Evolutionary conservation across 1,139 yeast species (phyloP).

Genomic region (Blastobotrys buckinghamii): DNA sequence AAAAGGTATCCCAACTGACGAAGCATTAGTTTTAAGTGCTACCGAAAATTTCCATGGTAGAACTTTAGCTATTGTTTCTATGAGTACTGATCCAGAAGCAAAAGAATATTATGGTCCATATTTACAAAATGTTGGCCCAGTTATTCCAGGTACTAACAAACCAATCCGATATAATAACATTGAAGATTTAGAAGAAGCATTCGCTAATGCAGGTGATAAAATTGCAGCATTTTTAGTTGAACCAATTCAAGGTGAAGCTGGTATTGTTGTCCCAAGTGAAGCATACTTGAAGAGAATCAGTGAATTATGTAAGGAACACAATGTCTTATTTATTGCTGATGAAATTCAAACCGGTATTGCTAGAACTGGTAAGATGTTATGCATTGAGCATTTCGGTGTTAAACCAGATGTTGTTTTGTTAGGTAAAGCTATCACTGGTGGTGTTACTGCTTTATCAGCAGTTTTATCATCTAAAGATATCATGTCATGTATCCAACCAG

Average conservation of each 20-base stretch:
- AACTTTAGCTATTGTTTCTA: slow-evolving; percentile 89
- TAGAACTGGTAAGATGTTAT: slow-evolving; percentile 90
- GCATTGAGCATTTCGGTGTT: slow-evolving; percentile 82
- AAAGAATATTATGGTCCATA: slow-evolving; percentile 88
- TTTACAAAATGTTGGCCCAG: slow-evolving; percentile 75
- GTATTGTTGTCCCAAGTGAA: slow-evolving; percentile 87
- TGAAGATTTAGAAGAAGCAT: slow-evolving; percentile 82
- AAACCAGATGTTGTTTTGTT: slow-evolving; percentile 80
- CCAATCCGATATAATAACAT: slow-evolving; percentile 42
- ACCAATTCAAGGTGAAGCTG: slow-evolving; percentile 99
- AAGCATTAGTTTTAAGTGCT: slow-evolving; percentile 85
- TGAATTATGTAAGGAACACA: slow-evolving; percentile 72
- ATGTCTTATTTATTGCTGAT: slow-evolving; percentile 85
- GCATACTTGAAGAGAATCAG: slow-evolving; percentile 73
- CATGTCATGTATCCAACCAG: slow-evolving; percentile 88
- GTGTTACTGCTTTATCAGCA: slow-evolving; percentile 88
- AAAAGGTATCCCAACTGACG: slow-evolving; percentile 74
- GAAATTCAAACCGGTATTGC: slow-evolving; percentile 98
- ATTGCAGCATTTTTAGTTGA: slow-evolving; percentile 89
- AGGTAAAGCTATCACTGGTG: slow-evolving; percentile 96
- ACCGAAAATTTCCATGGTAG: slow-evolving; percentile 93
- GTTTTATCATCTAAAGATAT: slow-evolving; percentile 83
- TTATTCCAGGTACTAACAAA: slow-evolving; percentile 49
- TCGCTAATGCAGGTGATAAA: slow-evolving; percentile 78
- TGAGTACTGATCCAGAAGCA: slow-evolving; percentile 96